phyloP scores from a whole-genome alignment of 345 rosid species.

The Angophora floribunda region DNA sequence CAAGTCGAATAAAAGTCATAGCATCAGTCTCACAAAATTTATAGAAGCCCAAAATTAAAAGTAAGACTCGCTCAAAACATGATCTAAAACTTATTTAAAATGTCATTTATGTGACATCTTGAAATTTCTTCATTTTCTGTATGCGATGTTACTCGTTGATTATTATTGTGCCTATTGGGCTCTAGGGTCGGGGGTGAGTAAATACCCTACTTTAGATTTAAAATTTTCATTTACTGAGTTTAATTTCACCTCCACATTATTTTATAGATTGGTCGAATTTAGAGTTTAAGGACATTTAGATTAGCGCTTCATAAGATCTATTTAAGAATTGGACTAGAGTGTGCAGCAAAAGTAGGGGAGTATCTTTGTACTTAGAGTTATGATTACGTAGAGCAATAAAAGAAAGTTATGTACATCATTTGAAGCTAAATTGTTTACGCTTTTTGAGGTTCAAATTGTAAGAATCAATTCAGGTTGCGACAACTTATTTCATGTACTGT shows the following conservation, averaged over 20 bases:
- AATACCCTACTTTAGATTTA: not conserved
- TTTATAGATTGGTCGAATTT: not conserved
- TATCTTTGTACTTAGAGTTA: not conserved
- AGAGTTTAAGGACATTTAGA: not conserved
- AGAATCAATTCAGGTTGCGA: not conserved
- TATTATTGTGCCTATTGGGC: not conserved
- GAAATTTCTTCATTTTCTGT: not conserved
- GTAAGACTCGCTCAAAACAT: not conserved
- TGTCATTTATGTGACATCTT: not conserved
- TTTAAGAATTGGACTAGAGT: too few relatives aligned
- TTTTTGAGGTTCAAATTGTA: not conserved
- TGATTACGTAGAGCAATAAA: not conserved
- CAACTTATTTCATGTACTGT: not conserved
- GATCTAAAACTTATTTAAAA: not conserved
- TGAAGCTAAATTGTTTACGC: not conserved
- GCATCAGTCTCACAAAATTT: not conserved
- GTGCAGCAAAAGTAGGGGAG: not conserved
- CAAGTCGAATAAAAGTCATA: not conserved
- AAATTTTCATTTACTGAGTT: not conserved
- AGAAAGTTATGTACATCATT: not conserved
- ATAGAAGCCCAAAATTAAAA: not conserved
- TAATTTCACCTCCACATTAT: not conserved
- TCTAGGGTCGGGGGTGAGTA: not conserved
- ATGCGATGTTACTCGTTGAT: not conserved
- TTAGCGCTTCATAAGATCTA: not conserved